Conservation (phyloP, 1,284 basidiomycete genomes). For the Tylopilus sp. region DNA sequence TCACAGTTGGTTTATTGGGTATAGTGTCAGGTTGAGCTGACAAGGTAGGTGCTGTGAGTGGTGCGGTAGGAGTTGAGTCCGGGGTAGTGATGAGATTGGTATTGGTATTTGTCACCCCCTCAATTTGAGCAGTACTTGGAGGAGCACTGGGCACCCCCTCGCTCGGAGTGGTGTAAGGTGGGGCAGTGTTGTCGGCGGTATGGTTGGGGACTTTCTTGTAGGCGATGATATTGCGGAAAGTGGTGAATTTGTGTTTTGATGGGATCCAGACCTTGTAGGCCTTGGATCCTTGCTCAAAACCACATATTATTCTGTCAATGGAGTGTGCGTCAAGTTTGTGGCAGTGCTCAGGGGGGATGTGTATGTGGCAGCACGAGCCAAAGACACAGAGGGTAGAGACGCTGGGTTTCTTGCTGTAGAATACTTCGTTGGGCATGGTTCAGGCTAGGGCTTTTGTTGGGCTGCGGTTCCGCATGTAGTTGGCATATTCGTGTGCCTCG, state of each 20-base stretch:
- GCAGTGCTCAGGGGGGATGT: not conserved
- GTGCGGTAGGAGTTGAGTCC: not conserved
- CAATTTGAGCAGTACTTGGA: not conserved
- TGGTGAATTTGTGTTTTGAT: not conserved
- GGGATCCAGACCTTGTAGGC: slow-evolving; percentile 3
- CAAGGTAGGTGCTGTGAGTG: not conserved
- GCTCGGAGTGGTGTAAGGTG: not conserved
- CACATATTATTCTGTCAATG: not conserved
- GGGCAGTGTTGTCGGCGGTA: not conserved
- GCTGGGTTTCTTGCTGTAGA: slow-evolving; percentile 6
- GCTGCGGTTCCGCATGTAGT: not conserved
- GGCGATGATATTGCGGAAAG: not conserved
- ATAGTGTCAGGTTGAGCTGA: slow-evolving; percentile 5
- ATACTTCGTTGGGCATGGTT: not conserved
- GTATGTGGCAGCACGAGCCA: not conserved
- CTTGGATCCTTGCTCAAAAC: not conserved
- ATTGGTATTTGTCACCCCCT: not conserved
- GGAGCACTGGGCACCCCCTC: slow-evolving; percentile 2
- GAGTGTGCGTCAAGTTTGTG: not conserved
- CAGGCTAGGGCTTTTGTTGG: not conserved
- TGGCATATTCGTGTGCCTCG: slow-evolving; percentile 3
- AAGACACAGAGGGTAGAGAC: not conserved
- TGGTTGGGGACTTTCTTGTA: not conserved
- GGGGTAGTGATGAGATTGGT: not conserved
- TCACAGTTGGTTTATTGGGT: not conserved